Evolutionary conservation across 441 rosid genomes (phyloP).

Genomic region (Dalechampia spathulata): DNA sequence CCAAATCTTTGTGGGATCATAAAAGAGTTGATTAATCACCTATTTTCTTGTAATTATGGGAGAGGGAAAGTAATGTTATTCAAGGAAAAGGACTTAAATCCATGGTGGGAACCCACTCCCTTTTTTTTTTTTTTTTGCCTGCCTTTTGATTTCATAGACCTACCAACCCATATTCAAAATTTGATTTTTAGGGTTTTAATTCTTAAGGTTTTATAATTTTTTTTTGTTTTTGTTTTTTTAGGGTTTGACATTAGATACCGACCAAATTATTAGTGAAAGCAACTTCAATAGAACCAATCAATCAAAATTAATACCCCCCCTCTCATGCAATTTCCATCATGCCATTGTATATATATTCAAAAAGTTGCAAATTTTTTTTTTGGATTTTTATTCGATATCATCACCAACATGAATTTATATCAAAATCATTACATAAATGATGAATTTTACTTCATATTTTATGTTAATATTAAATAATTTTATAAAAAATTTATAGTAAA

Average conservation of each 20-base stretch:
- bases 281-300: not conserved
- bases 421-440: too few relatives aligned
- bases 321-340: too few relatives aligned
- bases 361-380: too few relatives aligned
- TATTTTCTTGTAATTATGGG: not conserved
- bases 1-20: not conserved
- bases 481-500: too few relatives aligned
- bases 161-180: not conserved
- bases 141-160: not conserved
- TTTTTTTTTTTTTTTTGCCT: not conserved
- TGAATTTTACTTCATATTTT: too few relatives aligned
- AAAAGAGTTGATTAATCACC: conserved; percentile 2
- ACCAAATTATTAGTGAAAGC: conserved; percentile 25
- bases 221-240: not conserved
- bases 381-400: too few relatives aligned
- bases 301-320: too few relatives aligned
- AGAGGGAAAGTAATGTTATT: conserved; percentile 7
- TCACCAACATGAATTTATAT: too few relatives aligned
- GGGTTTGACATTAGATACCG: conserved; percentile 25
- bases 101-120: not conserved
- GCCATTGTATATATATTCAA: too few relatives aligned
- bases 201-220: not conserved
- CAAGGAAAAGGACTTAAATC: not conserved
- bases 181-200: not conserved
- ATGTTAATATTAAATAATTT: too few relatives aligned